Evolutionary conservation across 2,329 filamentous ascomycete species (phyloP).

Genomic region (Colletotrichum kahawae): DNA sequence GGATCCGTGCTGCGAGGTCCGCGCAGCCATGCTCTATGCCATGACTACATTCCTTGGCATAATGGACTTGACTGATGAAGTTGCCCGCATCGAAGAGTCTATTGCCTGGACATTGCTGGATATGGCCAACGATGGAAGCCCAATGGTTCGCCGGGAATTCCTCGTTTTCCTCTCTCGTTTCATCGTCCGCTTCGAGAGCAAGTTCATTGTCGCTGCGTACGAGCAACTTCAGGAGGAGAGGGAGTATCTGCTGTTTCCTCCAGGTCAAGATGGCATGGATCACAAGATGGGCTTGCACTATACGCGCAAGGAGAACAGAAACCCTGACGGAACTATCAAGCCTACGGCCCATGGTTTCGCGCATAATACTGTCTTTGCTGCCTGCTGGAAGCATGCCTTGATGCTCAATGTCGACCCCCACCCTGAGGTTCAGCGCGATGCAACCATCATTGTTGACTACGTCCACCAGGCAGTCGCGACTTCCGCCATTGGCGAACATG

Average conservation of each 20-base stretch:
- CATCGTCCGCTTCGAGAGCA: conserved; percentile 86
- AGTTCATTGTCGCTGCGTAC: conserved; percentile 89
- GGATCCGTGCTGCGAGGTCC: conserved; percentile 89
- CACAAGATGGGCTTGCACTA: conserved; percentile 70
- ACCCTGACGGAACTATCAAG: conserved; percentile 63
- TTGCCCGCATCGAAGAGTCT: conserved; percentile 87
- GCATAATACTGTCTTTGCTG: conserved; percentile 88
- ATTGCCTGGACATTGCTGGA: conserved; percentile 88
- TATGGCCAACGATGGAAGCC: conserved; percentile 93
- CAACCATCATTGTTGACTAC: conserved; percentile 84
- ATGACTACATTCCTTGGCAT: conserved; percentile 95
- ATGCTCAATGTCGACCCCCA: conserved; percentile 94
- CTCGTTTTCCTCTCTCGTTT: conserved; percentile 94
- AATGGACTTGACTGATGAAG: conserved; percentile 88
- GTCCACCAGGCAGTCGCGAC: conserved; percentile 79
- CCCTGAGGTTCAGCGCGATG: conserved; percentile 88
- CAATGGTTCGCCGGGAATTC: conserved; percentile 91
- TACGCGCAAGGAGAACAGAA: conserved; percentile 58
- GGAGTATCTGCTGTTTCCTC: conserved; percentile 65
- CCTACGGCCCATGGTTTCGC: conserved; percentile 66
- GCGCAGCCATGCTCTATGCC: conserved; percentile 90
- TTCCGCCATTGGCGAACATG: conserved; percentile 74
- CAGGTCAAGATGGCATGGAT: conserved; percentile 59
- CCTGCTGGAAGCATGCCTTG: conserved; percentile 92
- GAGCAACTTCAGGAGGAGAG: conserved; percentile 89